Evolutionary conservation across 495 filamentous ascomycete species (phyloP), one percentile per base, ranked within the genome.

Genomic region (Neurospora discreta): DNA sequence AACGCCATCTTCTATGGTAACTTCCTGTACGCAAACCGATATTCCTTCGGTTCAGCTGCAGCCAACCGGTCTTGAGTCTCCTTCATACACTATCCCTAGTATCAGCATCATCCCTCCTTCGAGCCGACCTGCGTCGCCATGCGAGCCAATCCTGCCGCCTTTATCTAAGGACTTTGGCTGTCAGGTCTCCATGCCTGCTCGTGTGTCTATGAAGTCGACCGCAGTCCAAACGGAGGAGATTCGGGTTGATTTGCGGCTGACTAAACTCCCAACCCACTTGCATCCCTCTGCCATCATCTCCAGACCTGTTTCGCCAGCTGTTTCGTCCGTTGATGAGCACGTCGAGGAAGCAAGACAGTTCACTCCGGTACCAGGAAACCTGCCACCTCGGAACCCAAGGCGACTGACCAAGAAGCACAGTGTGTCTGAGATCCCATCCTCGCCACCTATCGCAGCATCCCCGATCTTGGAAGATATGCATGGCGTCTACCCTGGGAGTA

Each of bases 151-250:
- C 5, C 82, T 87, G 33, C 87, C 87, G 42, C 87, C 84, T 72
- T 78, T 86, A 72, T 79, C 80, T 72, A 90, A 86, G 71, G 85
- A 89, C 77, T 80, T 84, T 39, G 86, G 85, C n/a, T 87, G 85
- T 73, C 86, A 88, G 71, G 85, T 86, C 40, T 81, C 81, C 11
- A 75, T 87, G 43, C 72, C 81, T 16, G 73, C 75, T 75, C 75
- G 79, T 71, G 75, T 80, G 15, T 77, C 84, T 8, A 90, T 88
- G 15, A 87, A 87, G 52, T 93, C 93, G 18, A 76, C 87, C 20
- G 90, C 91, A 5, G 88, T 97, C 58, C 96, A 99, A 83, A 99
- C 95, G 11, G 93, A 98, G 71, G 90, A 91, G 73, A 97, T 97
- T 73, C 84, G 89, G 60, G 85, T 94, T 20, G 94, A 94, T 78